These are phyloP conservation scores for Paramyrothecium roridum DNA, from an alignment of 2,329 filamentous ascomycete genomes.

Conservation along the genomic window DNA sequence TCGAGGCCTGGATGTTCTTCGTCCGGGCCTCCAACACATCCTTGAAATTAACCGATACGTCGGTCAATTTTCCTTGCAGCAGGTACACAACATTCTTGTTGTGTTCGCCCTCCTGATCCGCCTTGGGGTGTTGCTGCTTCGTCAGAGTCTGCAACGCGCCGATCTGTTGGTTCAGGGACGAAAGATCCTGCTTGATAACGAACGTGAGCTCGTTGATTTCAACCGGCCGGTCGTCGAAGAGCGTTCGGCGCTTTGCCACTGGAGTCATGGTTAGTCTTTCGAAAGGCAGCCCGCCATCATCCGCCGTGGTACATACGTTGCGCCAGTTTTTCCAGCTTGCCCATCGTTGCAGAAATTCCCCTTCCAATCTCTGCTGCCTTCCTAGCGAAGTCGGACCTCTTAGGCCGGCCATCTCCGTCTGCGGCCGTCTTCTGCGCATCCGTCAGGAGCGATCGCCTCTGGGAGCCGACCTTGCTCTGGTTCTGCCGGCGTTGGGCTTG, in stretches of 20 bases:
- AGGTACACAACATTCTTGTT: slow-evolving; percentile 96
- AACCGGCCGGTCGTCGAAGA: slow-evolving; percentile 94
- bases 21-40: slow-evolving; percentile 94
- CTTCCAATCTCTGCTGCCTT: slow-evolving; percentile 88
- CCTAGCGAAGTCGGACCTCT: slow-evolving; percentile 87
- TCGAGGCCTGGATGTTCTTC: slow-evolving; percentile 94
- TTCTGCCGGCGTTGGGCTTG: slow-evolving; percentile 81
- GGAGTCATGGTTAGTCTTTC: slow-evolving; percentile 7
- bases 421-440: slow-evolving; percentile 67
- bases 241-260: slow-evolving; percentile 93
- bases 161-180: slow-evolving; percentile 80
- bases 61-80: slow-evolving; percentile 85
- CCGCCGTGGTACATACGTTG: slow-evolving; percentile 51
- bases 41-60: slow-evolving; percentile 94
- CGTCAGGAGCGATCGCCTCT: slow-evolving; percentile 76
- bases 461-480: slow-evolving; percentile 71
- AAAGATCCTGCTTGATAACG: slow-evolving; percentile 96
- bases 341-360: slow-evolving; percentile 89
- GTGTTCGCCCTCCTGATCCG: slow-evolving; percentile 86
- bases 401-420: slow-evolving; percentile 50
- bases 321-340: slow-evolving; percentile 88
- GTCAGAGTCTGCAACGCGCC: slow-evolving; percentile 76
- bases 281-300: background rate
- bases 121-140: slow-evolving; percentile 69
- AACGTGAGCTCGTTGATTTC: slow-evolving; percentile 97